These are phyloP conservation scores for Kluyveromyces lactis DNA, from an alignment of 805 yeast genomes.

Conservation along the genomic window DNA sequence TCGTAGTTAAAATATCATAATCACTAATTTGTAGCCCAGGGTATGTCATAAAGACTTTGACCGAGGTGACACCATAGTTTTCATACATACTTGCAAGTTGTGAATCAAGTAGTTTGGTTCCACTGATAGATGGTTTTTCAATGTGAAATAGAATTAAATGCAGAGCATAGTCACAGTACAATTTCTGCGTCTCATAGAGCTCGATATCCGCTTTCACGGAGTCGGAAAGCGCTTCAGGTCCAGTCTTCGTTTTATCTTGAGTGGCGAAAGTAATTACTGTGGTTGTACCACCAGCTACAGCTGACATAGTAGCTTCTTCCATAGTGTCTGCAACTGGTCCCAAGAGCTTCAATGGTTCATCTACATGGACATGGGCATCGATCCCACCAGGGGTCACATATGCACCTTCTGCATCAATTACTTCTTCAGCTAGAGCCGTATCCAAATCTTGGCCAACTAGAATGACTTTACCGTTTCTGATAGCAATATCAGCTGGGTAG, in stretches of 20 bases:
- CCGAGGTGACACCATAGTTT: conserved; percentile 32
- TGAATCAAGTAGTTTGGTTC: conserved; percentile 16
- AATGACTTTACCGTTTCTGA: conserved; percentile 32
- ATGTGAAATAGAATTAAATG: conserved; percentile 37
- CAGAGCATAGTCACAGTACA: conserved; percentile 40
- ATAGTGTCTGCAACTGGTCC: conserved; percentile 35
- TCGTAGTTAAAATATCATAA: conserved; percentile 32
- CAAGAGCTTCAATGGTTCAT: conserved; percentile 33
- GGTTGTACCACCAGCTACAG: conserved; percentile 45
- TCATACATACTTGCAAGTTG: conserved; percentile 30
- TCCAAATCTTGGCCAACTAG: conserved; percentile 28
- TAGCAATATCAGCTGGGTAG: conserved; percentile 32
- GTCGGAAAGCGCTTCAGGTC: conserved; percentile 26
- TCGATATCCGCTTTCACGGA: conserved; percentile 26
- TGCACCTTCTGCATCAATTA: conserved; percentile 40
- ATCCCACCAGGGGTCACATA: conserved; percentile 45
- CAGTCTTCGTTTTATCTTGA: conserved; percentile 30
- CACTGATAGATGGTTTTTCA: conserved; percentile 11
- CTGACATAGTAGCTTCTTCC: conserved; percentile 37
- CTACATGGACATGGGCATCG: conserved; percentile 42
- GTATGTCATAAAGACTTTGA: conserved; percentile 40
- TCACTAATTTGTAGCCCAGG: conserved; percentile 36
- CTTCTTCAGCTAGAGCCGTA: conserved; percentile 18
- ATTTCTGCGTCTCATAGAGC: conserved; percentile 9
- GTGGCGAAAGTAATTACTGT: conserved; percentile 41